Evolutionary conservation across 2,329 filamentous ascomycete species (phyloP).

Genomic region (Monilinia aucupariae): DNA sequence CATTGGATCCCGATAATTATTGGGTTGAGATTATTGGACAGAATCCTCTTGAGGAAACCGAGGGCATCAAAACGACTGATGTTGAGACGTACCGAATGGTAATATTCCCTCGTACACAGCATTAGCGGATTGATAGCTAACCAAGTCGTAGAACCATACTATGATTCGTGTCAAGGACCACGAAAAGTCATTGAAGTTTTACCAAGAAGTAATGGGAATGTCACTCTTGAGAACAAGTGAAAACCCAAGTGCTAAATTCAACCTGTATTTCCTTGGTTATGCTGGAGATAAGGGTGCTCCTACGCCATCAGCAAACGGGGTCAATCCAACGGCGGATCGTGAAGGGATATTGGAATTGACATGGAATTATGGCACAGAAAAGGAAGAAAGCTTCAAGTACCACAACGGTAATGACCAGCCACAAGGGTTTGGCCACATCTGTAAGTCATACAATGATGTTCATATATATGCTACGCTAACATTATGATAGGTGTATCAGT

Average conservation of each 20-base stretch:
- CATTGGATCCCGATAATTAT: conserved; percentile 79
- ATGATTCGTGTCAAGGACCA: conserved; percentile 91
- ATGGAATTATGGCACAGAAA: conserved; percentile 80
- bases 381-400: conserved; percentile 76
- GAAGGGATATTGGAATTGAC: conserved; percentile 89
- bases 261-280: conserved; percentile 90
- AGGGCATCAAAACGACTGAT: conserved; percentile 67
- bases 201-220: conserved; percentile 88
- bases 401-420: conserved; percentile 89
- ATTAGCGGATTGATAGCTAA: neutral
- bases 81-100: conserved; percentile 67
- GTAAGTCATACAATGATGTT: conserved; percentile 45
- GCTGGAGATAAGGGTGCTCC: conserved; percentile 50
- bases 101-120: conserved; percentile 16
- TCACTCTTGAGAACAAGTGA: conserved; percentile 67
- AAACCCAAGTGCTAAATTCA: conserved; percentile 68
- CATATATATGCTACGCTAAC: neutral
- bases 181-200: conserved; percentile 69
- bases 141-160: conserved; percentile 62
- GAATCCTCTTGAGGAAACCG: conserved; percentile 65
- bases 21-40: conserved; percentile 79
- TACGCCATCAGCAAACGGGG: conserved; percentile 48
- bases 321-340: conserved; percentile 56
- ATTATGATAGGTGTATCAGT: conserved; percentile 62
- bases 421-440: conserved; percentile 92